Evolutionary conservation across 2,329 filamentous ascomycete genomes (phyloP).

Genomic region (Fusarium irregulare): DNA sequence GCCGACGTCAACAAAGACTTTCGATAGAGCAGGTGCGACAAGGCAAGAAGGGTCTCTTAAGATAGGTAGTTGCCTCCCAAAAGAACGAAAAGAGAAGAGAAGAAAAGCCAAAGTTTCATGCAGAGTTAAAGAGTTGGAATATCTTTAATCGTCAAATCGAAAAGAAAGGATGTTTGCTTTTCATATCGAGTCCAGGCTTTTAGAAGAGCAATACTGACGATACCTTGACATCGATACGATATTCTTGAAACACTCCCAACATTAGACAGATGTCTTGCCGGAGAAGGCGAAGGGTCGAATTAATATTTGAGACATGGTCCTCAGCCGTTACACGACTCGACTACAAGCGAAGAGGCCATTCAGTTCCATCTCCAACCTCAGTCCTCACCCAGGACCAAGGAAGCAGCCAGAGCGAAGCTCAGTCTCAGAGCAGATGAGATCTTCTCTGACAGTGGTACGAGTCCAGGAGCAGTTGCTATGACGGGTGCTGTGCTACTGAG

Average conservation of each 20-base stretch:
- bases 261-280: conserved; percentile 30
- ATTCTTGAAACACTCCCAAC: conserved; percentile 44
- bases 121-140: background rate
- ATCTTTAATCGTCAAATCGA: background rate
- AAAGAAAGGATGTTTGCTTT: conserved; percentile 21
- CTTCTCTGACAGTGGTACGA: conserved; percentile 51
- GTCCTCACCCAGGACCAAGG: conserved; percentile 19
- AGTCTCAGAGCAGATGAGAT: conserved; percentile 39
- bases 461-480: conserved; percentile 47
- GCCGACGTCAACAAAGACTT: background rate
- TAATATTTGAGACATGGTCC: conserved; percentile 50
- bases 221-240: conserved; percentile 33
- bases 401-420: conserved; percentile 10
- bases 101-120: background rate
- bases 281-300: conserved; percentile 42
- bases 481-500: conserved; percentile 53
- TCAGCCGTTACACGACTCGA: conserved; percentile 43
- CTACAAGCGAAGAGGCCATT: conserved; percentile 33
- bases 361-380: conserved; percentile 39
- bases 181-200: conserved; percentile 35
- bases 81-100: background rate
- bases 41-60: background rate
- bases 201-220: background rate
- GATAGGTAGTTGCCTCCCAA: too few species aligned
- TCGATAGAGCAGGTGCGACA: background rate